phyloP scores from a whole-genome alignment of 2,329 filamentous ascomycete species.

The Fusarium oxysporum region DNA sequence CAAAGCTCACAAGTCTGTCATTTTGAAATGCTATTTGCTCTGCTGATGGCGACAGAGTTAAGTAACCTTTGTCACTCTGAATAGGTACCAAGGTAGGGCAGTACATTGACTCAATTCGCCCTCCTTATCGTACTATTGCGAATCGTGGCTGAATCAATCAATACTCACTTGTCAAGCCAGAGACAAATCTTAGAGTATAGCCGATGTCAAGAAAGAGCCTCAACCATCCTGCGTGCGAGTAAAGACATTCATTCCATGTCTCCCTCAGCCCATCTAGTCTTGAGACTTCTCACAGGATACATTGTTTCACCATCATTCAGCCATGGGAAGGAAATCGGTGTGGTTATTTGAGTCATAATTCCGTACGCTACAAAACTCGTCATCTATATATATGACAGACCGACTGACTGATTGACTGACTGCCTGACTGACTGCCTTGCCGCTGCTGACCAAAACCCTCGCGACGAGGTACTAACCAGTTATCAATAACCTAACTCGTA shows the following conservation, averaged over 20 bases:
- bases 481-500: constrained; percentile 11
- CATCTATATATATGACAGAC: neutral
- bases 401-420: neutral
- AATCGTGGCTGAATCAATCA: neutral
- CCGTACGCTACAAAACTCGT: neutral
- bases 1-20: neutral
- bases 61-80: neutral
- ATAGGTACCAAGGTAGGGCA: neutral
- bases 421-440: neutral
- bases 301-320: neutral
- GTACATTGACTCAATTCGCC: neutral
- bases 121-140: neutral
- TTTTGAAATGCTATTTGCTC: neutral
- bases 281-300: neutral
- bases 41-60: neutral
- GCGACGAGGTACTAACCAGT: neutral
- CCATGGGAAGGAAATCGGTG: neutral
- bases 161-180: neutral
- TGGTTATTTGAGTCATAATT: constrained; percentile 11
- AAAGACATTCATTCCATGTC: constrained; percentile 17
- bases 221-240: constrained; percentile 1
- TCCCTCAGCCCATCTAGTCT: constrained; percentile 3
- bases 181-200: neutral
- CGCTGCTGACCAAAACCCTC: neutral
- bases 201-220: neutral